Evolutionary conservation across 2,329 filamentous ascomycete genomes (phyloP), one percentile per base, ranked within the genome.

Genomic region (Penicillium occitanis): DNA sequence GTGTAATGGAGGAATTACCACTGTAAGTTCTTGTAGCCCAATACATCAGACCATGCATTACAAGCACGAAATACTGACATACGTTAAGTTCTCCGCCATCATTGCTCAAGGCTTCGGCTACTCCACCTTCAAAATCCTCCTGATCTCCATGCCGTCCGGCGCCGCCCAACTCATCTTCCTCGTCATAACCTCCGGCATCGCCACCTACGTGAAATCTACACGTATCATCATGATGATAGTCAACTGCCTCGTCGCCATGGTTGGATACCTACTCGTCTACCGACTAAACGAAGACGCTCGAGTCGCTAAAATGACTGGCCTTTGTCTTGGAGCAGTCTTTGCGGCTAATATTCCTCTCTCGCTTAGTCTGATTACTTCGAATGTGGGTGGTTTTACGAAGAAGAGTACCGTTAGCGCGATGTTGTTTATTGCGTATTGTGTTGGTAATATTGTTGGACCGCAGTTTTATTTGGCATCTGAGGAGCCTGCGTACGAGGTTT

Each of bases 401-500:
- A 73, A 74, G 33, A 75, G 73, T 51, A 72, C 72, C 0, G 73
- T 75, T 3, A 75, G 77, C 2, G 83, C 83, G 0, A 74, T 83
- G 28, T 69, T 86, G 19, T 86, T 86, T 64, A 80, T 81, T 0
- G 84, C 73, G 4, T 76, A 76, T 63, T 76, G 76, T 44, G 64
- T 76, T 50, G 74, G 74, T 3, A 77, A 77, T 46, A 77, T 78
- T 37, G 70, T 75, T 3, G 75, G 74, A 0, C 75, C 76, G 11
- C 74, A 77, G 46, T 74, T 77, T 50, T 77, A 76, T 60, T 55
- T 75, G 13, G 66, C 70, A 0, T 65, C 70, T 1, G 74, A 78
- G 66, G 75, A 78, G 30, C 77, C 76, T 13, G 48, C 35, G 11
- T 77, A 77, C 60, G 67, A 70, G 6, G 75, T 76, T 42, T 66